phyloP scores from a whole-genome alignment of 495 filamentous ascomycete species.

The Podospora fimiseda region DNA sequence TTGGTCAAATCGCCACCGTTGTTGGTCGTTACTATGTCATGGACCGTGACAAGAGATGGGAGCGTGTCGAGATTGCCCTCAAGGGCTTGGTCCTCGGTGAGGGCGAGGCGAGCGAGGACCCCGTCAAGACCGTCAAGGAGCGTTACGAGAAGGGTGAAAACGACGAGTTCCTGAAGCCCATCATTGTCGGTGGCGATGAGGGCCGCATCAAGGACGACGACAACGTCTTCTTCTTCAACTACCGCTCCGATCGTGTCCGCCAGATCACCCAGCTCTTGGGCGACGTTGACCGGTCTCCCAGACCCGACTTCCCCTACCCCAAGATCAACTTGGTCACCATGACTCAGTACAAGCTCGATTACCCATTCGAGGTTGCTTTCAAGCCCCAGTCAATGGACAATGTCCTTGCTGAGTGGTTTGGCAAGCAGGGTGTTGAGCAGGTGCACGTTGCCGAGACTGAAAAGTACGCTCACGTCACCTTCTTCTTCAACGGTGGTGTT shows the following conservation, averaged over 20 bases:
- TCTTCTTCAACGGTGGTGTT: slow-evolving; percentile 99
- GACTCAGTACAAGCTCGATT: slow-evolving; percentile 97
- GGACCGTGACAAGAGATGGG: slow-evolving; percentile 99
- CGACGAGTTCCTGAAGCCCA: slow-evolving; percentile 97
- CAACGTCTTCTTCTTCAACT: slow-evolving; percentile 99
- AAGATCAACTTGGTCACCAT: slow-evolving; percentile 92
- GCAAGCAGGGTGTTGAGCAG: slow-evolving; percentile 80
- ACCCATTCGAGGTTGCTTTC: slow-evolving; percentile 89
- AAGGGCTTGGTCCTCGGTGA: slow-evolving; percentile 81
- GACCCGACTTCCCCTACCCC: slow-evolving; percentile 89
- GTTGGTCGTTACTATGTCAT: slow-evolving; percentile 97
- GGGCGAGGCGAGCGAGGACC: slow-evolving; percentile 77
- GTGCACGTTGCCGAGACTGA: slow-evolving; percentile 97
- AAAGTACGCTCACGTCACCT: slow-evolving; percentile 98
- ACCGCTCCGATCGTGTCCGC: slow-evolving; percentile 95
- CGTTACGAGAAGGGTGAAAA: slow-evolving; percentile 82
- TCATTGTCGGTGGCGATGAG: slow-evolving; percentile 84
- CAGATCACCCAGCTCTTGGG: slow-evolving; percentile 94
- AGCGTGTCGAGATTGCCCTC: slow-evolving; percentile 81
- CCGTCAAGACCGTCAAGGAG: slow-evolving; percentile 78
- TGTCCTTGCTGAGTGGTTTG: slow-evolving; percentile 91
- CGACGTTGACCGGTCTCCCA: slow-evolving; percentile 81
- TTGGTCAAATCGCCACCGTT: slow-evolving; percentile 84
- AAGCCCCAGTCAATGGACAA: slow-evolving; percentile 93
- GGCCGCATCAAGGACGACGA: slow-evolving; percentile 82